Conservation (phyloP, 768 basidiomycete species). For the Steccherinum ochraceum region DNA sequence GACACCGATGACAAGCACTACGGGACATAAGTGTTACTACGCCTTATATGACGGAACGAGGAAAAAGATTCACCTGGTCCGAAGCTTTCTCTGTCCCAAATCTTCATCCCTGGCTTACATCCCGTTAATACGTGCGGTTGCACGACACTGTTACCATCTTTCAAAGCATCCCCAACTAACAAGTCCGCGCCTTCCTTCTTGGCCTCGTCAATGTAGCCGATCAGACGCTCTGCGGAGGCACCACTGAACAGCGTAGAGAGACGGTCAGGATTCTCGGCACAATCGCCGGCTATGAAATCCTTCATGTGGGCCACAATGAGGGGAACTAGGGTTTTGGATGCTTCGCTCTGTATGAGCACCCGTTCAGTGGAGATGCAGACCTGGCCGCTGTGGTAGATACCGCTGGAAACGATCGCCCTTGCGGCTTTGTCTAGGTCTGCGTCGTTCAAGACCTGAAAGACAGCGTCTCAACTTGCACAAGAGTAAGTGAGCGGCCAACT, state of each 20-base stretch:
- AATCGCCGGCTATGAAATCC: conserved; percentile 34
- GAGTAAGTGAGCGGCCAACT: no score
- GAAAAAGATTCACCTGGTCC: conserved; percentile 39
- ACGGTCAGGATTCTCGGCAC: conserved; percentile 21
- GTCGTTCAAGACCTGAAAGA: conserved; percentile 43
- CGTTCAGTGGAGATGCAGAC: conserved; percentile 57
- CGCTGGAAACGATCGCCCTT: conserved; percentile 37
- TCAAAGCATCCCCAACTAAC: conserved; percentile 35
- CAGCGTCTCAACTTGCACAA: no score
- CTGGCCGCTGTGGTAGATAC: conserved; percentile 45
- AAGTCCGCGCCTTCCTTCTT: conserved; percentile 37
- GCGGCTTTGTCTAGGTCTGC: conserved; percentile 51
- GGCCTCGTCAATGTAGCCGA: conserved; percentile 39
- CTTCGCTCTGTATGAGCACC: conserved; percentile 42
- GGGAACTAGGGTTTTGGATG: conserved; percentile 30
- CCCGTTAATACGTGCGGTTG: conserved; percentile 46
- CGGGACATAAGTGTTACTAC: no score
- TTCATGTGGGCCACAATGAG: conserved; percentile 27
- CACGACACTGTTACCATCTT: conserved; percentile 36
- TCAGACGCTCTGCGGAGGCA: conserved; percentile 37
- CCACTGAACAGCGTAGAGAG: conserved; percentile 39
- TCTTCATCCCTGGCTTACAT: conserved; percentile 40
- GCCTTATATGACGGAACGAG: not conserved
- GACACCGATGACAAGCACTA: conserved; percentile 38
- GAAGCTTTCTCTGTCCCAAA: conserved; percentile 58